Base-by-base conservation (phyloP, 2,329 filamentous ascomycete species). In the Cyphellophora attinorum region DNA sequence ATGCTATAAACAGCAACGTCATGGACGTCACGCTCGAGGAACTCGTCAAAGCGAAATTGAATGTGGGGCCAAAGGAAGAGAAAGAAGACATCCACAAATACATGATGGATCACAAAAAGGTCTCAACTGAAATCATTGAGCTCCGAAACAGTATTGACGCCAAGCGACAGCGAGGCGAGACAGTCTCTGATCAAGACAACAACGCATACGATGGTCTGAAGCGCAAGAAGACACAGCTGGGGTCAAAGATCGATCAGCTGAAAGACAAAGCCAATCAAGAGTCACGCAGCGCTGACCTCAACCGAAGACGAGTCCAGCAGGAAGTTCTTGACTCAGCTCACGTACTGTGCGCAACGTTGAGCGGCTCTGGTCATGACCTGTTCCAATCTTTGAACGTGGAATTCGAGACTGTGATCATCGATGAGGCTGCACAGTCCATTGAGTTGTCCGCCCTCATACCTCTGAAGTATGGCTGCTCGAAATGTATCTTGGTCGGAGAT, bases 341-440 rank as follows among this genome's bases (percentile, higher is more conserved):
- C 59, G 82, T 98, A 33, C 76, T 98, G 18, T 98, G 91, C 58
- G 84, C 89, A 27, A 98, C 91, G 1, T 76, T 98, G 32, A 95
- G 88, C 57, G 91, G 89, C 51, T 89, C 82, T 57, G 91, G 91
- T 3, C 93, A 98, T 52, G 91, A 98, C 47, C 93, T 96, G 78
- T 94, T 98, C 64, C 85, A 89, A 59, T 82, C 81, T 49, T 64
- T 98, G 37, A 88, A 84, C 50, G 85, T 98, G 33, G 91, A 98
- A 57, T 98, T 98, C 48, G 91, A 98, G 60, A 96, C 91, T 0
- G 91, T 98, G 46, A 84, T 98, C 48, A 95, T 98, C 44, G 91
- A 98, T 51, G 91, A 98, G 62, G 91, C 91, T 3, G 91, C 91
- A 11, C 91, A 98, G 68, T 98, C 89, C 57, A 93, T 98, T 41